Conservation (phyloP, 768 basidiomycete genomes). For the Leccinum incarnatum region DNA sequence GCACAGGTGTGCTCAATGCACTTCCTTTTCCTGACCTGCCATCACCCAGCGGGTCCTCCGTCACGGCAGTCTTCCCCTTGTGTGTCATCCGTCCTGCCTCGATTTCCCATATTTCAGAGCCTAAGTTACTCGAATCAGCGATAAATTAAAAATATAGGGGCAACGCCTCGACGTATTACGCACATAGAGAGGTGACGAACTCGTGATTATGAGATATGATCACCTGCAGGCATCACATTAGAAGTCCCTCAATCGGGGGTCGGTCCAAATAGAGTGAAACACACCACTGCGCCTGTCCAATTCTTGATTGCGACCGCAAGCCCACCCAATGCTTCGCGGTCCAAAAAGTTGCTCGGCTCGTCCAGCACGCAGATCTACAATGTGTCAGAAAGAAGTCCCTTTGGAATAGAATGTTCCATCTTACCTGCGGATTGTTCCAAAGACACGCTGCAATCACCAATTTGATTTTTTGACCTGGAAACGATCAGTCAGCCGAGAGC, state of each 20-base stretch:
- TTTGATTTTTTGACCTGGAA: constrained; percentile 93
- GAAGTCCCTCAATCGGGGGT: constrained; percentile 11
- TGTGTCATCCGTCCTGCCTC: constrained; percentile 81
- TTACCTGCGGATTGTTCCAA: constrained; percentile 89
- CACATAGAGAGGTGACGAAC: constrained; percentile 80
- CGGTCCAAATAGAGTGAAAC: constrained; percentile 14
- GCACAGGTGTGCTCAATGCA: constrained; percentile 65
- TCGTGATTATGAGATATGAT: constrained; percentile 97
- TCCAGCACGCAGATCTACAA: constrained; percentile 72
- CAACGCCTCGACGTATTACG: constrained; percentile 30
- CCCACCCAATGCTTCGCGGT: constrained; percentile 93
- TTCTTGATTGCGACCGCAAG: constrained; percentile 92
- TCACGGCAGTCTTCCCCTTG: constrained; percentile 81
- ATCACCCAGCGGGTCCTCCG: constrained; percentile 82
- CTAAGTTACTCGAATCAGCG: constrained; percentile 36
- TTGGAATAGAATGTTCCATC: background rate
- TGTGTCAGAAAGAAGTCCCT: constrained; percentile 1
- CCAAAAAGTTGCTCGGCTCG: constrained; percentile 96
- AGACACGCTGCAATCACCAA: constrained; percentile 91
- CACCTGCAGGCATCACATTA: constrained; percentile 46
- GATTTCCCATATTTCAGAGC: constrained; percentile 94
- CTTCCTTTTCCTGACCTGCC: constrained; percentile 68
- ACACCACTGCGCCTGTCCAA: constrained; percentile 88
- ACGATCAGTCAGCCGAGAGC: constrained; percentile 11
- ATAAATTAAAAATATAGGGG: constrained; percentile 10